A percentile compares a stretch with the other conserved stretches of the same genome.
phyloP scores from a whole-genome alignment of 1,284 basidiomycete genomes.

The Trametes sp. region DNA sequence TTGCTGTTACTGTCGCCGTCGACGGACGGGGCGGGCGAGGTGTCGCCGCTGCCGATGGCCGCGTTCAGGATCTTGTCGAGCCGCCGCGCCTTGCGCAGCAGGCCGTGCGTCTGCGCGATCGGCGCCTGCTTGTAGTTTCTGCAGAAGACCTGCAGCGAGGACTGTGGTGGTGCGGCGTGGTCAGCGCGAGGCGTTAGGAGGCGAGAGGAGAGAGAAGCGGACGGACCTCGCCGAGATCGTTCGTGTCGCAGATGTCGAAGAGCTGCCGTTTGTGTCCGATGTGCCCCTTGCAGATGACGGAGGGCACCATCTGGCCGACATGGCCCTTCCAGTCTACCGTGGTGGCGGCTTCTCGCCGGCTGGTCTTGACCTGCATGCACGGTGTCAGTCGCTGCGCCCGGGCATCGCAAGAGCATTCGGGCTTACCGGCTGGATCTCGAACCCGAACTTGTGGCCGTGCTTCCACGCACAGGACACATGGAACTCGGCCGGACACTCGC shows the following conservation, averaged over 20 bases:
- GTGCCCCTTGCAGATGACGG: constrained; percentile 87
- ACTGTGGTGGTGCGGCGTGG: constrained; percentile 51
- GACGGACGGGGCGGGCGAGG: constrained; percentile 18
- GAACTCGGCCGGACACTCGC: constrained; percentile 81
- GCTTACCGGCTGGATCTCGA: constrained; percentile 86
- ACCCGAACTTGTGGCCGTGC: constrained; percentile 84
- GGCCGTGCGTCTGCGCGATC: constrained; percentile 74
- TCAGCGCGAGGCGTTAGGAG: not conserved
- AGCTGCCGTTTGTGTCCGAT: constrained; percentile 70
- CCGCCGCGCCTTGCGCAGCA: constrained; percentile 86
- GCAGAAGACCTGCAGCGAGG: constrained; percentile 87
- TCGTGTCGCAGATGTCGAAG: constrained; percentile 85
- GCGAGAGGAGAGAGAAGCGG: constrained; percentile 7
- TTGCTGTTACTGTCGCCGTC: constrained; percentile 27
- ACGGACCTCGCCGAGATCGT: constrained; percentile 80
- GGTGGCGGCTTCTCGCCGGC: constrained; percentile 68
- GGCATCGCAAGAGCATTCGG: not conserved
- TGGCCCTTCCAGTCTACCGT: constrained; percentile 88
- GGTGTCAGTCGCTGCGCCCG: constrained; percentile 11
- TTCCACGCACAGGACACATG: constrained; percentile 94
- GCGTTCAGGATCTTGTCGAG: constrained; percentile 70
- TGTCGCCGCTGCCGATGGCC: constrained; percentile 23
- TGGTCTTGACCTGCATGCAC: constrained; percentile 70
- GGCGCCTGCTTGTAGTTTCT: constrained; percentile 84
- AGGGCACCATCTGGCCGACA: constrained; percentile 82